phyloP scores from a whole-genome alignment of 306 rosid genomes.

The Ziziphus jujuba region DNA sequence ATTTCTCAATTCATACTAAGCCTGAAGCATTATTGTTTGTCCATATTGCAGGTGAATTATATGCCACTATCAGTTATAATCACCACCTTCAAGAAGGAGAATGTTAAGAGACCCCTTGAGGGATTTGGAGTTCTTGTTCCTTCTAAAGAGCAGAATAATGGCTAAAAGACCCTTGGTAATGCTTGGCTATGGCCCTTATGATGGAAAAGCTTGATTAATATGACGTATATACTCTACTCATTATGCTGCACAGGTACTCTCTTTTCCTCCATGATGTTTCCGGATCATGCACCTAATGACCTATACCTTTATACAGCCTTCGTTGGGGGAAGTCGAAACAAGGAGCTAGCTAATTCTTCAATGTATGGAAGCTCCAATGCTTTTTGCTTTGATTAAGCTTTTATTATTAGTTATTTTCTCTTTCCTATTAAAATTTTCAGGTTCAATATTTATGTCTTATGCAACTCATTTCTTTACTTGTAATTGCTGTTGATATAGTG shows the following conservation, averaged over 20 bases:
- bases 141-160: slow-evolving; percentile 73
- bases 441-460: slow-evolving; percentile 7
- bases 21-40: background rate
- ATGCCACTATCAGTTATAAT: slow-evolving; percentile 78
- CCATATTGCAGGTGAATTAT: slow-evolving; percentile 58
- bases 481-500: slow-evolving; percentile 36
- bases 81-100: slow-evolving; percentile 77
- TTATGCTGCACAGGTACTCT: slow-evolving; percentile 69
- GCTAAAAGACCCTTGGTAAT: slow-evolving; percentile 86
- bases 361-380: slow-evolving; percentile 43
- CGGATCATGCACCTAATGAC: slow-evolving; percentile 86
- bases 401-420: slow-evolving; percentile 13
- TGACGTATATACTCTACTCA: slow-evolving; percentile 15
- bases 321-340: slow-evolving; percentile 79
- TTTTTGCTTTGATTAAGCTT: slow-evolving; percentile 9
- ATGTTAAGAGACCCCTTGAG: slow-evolving; percentile 83
- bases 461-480: slow-evolving; percentile 21
- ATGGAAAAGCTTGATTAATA: slow-evolving; percentile 12
- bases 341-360: slow-evolving; percentile 74
- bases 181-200: slow-evolving; percentile 27
- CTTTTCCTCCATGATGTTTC: slow-evolving; percentile 94
- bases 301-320: slow-evolving; percentile 80
- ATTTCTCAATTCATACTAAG: background rate
- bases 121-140: slow-evolving; percentile 98
- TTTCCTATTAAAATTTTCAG: background rate